Evolutionary conservation across 805 yeast genomes (phyloP).

Genomic region (Cyberlindnera euphorbiae): DNA sequence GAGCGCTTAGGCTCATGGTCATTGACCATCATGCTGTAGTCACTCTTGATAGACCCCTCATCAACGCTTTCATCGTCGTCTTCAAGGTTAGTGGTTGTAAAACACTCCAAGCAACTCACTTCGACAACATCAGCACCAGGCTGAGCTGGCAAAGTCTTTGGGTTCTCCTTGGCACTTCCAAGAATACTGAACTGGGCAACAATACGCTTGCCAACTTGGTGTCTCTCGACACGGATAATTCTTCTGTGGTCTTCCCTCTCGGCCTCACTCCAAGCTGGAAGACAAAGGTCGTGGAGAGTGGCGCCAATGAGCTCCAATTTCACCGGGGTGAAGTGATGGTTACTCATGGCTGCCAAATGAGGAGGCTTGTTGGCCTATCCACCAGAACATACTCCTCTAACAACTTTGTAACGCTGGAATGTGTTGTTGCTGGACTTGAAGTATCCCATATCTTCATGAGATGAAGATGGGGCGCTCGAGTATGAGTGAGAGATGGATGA

Average conservation of each 20-base stretch:
- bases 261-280: slow-evolving; percentile 42
- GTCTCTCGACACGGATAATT: slow-evolving; percentile 52
- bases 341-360: slow-evolving; percentile 27
- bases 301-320: slow-evolving; percentile 42
- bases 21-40: slow-evolving; percentile 23
- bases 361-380: slow-evolving; percentile 56
- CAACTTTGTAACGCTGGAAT: slow-evolving; percentile 33
- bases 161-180: slow-evolving; percentile 46
- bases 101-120: slow-evolving; percentile 54
- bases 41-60: too few species aligned
- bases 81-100: slow-evolving; percentile 31
- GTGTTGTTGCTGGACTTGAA: background rate
- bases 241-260: slow-evolving; percentile 50
- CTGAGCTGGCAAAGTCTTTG: slow-evolving; percentile 31
- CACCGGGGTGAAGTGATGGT: slow-evolving; percentile 38
- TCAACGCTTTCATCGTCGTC: too few species aligned
- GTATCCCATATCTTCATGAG: background rate
- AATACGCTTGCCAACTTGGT: slow-evolving; percentile 43
- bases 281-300: slow-evolving; percentile 42
- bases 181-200: slow-evolving; percentile 46
- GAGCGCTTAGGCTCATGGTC: slow-evolving; percentile 10
- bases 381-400: slow-evolving; percentile 56
- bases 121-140: slow-evolving; percentile 48
- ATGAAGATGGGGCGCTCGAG: slow-evolving; percentile 6
- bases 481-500: slow-evolving; percentile 6